Conservation (phyloP, 768 basidiomycete species). For the Auriculariales sp. region DNA sequence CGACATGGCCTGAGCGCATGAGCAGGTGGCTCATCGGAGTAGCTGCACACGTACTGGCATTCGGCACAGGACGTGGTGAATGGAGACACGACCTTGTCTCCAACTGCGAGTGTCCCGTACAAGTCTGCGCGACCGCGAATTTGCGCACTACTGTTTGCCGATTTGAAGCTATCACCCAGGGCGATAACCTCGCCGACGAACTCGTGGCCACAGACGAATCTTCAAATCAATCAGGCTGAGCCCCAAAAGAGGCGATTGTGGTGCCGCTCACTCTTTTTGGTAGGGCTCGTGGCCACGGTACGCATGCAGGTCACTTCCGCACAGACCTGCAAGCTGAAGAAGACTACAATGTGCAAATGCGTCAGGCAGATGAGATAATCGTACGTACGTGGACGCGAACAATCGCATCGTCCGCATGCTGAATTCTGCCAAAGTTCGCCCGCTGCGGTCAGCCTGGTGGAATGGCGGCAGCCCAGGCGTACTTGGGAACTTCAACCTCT, state of each 20-base stretch:
- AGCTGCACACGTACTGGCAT: constrained; percentile 47
- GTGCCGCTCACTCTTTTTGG: constrained; percentile 31
- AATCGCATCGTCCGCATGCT: constrained; percentile 64
- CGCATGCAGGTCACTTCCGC: constrained; percentile 56
- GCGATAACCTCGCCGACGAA: constrained; percentile 59
- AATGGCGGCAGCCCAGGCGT: constrained; percentile 10
- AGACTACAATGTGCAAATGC: neutral
- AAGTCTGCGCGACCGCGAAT: constrained; percentile 35
- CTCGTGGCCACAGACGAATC: constrained; percentile 61
- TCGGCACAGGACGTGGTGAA: constrained; percentile 78
- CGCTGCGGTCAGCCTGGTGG: neutral
- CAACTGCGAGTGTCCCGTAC: constrained; percentile 49
- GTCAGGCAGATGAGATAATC: neutral
- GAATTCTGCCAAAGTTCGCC: constrained; percentile 28
- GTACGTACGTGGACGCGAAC: constrained; percentile 49
- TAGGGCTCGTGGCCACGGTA: constrained; percentile 51
- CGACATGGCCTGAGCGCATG: no score
- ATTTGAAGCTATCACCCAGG: constrained; percentile 43
- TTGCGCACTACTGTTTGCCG: constrained; percentile 10
- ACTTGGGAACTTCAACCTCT: constrained; percentile 38
- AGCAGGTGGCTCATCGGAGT: no score
- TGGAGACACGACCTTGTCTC: constrained; percentile 67
- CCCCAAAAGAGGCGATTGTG: neutral
- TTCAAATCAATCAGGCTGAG: constrained; percentile 17
- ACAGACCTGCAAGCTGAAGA: constrained; percentile 15